A percentile compares a stretch with the other conserved stretches of the same genome.
phyloP scores from a whole-genome alignment of 2,329 filamentous ascomycete genomes.

The Pleochaeta shiraiana region DNA sequence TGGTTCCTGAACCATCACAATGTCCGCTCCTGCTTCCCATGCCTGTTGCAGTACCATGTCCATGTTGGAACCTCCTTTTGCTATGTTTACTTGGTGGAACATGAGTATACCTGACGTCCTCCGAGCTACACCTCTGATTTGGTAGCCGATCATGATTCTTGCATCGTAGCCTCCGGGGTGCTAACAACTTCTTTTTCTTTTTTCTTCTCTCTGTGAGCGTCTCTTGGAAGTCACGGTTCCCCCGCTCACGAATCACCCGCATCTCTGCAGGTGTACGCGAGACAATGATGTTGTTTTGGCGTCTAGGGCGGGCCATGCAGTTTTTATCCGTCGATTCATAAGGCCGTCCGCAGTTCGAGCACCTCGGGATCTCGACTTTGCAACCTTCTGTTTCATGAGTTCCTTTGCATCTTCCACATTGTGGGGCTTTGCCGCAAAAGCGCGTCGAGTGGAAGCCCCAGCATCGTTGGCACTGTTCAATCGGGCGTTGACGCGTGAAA shows the following conservation, averaged over 20 bases:
- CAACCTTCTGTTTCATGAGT: background rate
- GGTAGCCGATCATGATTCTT: background rate
- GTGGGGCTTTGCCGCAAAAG: background rate
- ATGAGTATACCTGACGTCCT: too few relatives aligned
- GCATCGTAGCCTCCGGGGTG: background rate
- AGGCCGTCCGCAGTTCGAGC: background rate
- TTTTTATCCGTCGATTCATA: background rate
- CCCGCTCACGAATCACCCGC: background rate
- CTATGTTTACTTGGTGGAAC: too few relatives aligned
- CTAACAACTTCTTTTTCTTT: background rate
- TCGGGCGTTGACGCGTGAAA: background rate
- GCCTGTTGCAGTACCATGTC: too few relatives aligned
- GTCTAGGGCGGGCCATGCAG: background rate
- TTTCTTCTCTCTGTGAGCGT: background rate
- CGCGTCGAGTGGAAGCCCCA: background rate
- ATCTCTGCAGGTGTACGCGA: background rate
- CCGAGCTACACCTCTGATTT: too few relatives aligned
- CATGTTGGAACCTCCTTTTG: background rate
- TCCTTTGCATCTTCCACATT: background rate
- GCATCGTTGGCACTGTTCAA: background rate
- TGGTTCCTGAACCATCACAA: background rate
- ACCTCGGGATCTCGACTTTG: background rate
- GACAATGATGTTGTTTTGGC: background rate
- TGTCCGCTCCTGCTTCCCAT: background rate
- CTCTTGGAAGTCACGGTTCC: background rate